phyloP scores from a whole-genome alignment of 208 protist genomes.

The Crithidia bombi region DNA sequence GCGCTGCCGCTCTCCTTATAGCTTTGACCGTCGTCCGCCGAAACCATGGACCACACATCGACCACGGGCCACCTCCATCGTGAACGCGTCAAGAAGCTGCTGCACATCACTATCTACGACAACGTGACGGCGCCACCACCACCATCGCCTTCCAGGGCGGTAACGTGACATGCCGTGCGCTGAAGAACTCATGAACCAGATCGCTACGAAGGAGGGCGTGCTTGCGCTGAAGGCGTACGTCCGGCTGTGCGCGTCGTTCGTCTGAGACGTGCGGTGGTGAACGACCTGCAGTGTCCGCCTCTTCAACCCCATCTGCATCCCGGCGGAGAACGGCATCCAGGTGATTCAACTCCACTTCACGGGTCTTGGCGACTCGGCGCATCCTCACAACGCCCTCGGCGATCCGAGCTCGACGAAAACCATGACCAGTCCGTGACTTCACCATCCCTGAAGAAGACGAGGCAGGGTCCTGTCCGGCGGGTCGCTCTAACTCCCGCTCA shows the following conservation, averaged over 20 bases:
- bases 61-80: not conserved
- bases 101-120: constrained; percentile 21
- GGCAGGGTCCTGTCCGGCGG: constrained; percentile 2
- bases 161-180: constrained; percentile 3
- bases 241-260: constrained; percentile 4
- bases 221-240: constrained; percentile 12
- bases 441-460: not conserved
- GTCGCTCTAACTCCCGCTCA: constrained; percentile 14
- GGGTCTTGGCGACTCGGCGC: constrained; percentile 16
- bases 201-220: not conserved
- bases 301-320: constrained; percentile 22
- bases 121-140: constrained; percentile 8
- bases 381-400: constrained; percentile 14
- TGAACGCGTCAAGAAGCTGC: constrained; percentile 8
- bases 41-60: constrained; percentile 3
- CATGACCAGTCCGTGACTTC: constrained; percentile 20
- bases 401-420: constrained; percentile 7
- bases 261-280: constrained; percentile 18
- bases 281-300: constrained; percentile 18
- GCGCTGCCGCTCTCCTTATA: constrained; percentile 2
- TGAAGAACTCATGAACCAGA: constrained; percentile 13
- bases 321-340: constrained; percentile 4
- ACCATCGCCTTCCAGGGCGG: constrained; percentile 12
- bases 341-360: constrained; percentile 13
- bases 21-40: constrained; percentile 11